Evolutionary conservation across 257 asterid genomes (phyloP).

Genomic region (Ballota nigra): DNA sequence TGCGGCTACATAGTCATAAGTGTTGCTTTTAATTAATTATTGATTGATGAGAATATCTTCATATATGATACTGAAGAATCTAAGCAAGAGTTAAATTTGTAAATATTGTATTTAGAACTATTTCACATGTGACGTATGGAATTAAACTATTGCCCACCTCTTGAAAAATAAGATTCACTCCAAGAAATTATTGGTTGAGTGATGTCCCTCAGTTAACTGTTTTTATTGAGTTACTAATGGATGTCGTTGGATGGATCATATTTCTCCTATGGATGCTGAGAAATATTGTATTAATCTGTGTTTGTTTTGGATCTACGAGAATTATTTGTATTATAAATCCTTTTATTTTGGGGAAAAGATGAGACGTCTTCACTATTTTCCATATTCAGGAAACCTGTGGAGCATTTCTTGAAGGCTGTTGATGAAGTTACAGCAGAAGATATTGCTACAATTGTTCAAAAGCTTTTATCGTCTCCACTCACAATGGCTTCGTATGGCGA

Average conservation of each 20-base stretch:
- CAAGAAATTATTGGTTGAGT: background rate
- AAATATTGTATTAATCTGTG: background rate
- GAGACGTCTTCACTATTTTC: conserved; percentile 1
- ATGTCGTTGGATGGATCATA: background rate
- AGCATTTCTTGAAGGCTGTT: conserved; percentile 64
- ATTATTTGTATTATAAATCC: background rate
- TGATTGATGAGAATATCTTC: background rate
- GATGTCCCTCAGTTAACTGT: background rate
- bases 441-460: conserved; percentile 42
- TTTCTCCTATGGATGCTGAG: background rate
- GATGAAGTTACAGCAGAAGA: conserved; percentile 59
- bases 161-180: background rate
- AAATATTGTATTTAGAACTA: conserved; percentile 11
- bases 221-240: background rate
- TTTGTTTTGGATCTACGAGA: background rate
- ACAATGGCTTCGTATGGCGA: conserved; percentile 96
- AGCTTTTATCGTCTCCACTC: conserved; percentile 73
- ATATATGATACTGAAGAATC: background rate
- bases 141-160: background rate
- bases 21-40: background rate
- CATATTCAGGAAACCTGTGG: conserved; percentile 72
- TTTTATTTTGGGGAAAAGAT: background rate
- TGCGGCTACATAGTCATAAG: background rate
- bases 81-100: background rate
- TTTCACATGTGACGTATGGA: background rate